phyloP scores from a whole-genome alignment of 2,329 filamentous ascomycete genomes.

The Claviceps pusilla region DNA sequence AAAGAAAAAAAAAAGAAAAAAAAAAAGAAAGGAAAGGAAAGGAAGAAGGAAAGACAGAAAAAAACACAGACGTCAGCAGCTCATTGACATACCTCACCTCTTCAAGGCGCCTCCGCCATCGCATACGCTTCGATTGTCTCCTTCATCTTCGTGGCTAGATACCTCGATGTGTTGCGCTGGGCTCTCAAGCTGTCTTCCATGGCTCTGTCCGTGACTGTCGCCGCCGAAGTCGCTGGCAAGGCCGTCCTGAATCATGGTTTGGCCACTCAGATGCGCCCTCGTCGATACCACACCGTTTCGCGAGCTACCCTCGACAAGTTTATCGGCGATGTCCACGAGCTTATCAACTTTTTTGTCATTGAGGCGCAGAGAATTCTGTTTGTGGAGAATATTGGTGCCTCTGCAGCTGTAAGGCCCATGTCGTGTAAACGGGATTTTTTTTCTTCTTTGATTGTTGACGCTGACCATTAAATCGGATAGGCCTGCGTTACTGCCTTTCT shows the following conservation, averaged over 20 bases:
- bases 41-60: no score
- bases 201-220: constrained; percentile 42
- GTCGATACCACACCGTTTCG: constrained; percentile 51
- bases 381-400: constrained; percentile 49
- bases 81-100: background rate
- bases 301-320: constrained; percentile 45
- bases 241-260: constrained; percentile 45
- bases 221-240: constrained; percentile 48
- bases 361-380: constrained; percentile 55
- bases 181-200: constrained; percentile 51
- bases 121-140: constrained; percentile 44
- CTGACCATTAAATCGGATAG: constrained; percentile 18
- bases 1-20: no score
- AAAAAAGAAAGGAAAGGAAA: background rate
- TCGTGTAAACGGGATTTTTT: constrained; percentile 1
- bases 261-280: constrained; percentile 49
- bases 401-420: constrained; percentile 38
- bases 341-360: constrained; percentile 58
- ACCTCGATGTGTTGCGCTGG: constrained; percentile 52
- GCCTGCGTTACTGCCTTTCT: constrained; percentile 46
- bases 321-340: constrained; percentile 50
- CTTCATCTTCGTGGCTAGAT: constrained; percentile 48
- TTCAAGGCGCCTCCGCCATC: constrained; percentile 46
- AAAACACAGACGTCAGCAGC: background rate
- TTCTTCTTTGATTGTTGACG: background rate